These are phyloP conservation scores for Tagetes patula DNA, from an alignment of 129 eudicot genomes.

Conservation along the genomic window DNA sequence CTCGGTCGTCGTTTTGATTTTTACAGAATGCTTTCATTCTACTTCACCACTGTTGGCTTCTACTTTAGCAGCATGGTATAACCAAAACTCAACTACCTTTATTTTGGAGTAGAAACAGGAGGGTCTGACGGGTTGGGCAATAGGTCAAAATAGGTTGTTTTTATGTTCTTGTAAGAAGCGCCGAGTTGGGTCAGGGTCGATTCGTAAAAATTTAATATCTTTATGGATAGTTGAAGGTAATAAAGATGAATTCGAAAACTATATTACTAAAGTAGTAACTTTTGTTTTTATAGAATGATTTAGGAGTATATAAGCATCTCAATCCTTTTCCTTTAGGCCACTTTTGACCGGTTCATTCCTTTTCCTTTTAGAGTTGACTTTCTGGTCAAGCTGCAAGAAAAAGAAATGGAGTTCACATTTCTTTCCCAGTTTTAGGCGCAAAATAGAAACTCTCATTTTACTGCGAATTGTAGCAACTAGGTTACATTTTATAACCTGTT, in stretches of 20 bases:
- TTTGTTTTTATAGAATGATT: not conserved
- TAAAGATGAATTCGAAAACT: not conserved
- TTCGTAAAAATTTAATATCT: not conserved
- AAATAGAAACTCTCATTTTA: not conserved
- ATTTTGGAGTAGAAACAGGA: slow-evolving; percentile 7
- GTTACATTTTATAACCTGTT: not conserved
- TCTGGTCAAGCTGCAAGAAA: not conserved
- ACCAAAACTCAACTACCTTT: not conserved
- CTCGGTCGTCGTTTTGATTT: slow-evolving; percentile 96
- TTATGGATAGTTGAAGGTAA: not conserved
- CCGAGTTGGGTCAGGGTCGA: not conserved
- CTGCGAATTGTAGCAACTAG: not conserved
- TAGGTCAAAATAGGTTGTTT: not conserved
- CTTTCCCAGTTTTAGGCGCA: not conserved
- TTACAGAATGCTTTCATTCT: slow-evolving; percentile 87
- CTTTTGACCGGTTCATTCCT: not conserved
- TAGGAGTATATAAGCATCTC: slow-evolving; percentile 2
- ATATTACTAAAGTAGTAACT: not conserved
- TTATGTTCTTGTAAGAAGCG: not conserved
- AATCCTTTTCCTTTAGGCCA: not conserved
- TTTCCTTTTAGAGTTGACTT: not conserved
- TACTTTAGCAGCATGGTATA: slow-evolving; percentile 97
- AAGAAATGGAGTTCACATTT: not conserved
- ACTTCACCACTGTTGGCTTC: slow-evolving; percentile 94
- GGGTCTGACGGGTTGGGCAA: not conserved